These are phyloP conservation scores for Phytophthora foliorum DNA, from an alignment of 352 stramenopile species.

Conservation along the genomic window DNA sequence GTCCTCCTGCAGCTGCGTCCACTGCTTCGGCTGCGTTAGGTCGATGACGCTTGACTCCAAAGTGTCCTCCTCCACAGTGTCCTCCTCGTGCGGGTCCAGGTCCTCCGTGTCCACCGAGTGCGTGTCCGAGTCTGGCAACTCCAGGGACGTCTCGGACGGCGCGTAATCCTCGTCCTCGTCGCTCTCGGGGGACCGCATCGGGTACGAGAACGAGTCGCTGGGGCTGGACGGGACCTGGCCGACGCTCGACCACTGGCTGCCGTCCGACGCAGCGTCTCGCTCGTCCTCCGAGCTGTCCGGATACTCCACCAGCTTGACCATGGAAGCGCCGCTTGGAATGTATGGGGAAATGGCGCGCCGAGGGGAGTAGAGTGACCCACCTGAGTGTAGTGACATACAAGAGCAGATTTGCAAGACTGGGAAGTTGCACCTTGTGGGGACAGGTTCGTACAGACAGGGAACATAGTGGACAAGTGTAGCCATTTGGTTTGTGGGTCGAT, in stretches of 20 bases:
- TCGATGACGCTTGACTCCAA: constrained; percentile 20
- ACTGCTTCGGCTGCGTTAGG: constrained; percentile 15
- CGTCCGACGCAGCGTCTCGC: constrained; percentile 20
- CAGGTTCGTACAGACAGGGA: constrained; percentile 20
- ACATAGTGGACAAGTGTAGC: background rate
- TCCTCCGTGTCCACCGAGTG: constrained; percentile 40
- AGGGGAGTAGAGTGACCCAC: background rate
- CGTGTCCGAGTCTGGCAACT: constrained; percentile 14
- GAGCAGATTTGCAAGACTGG: background rate
- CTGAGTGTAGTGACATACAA: constrained; percentile 22
- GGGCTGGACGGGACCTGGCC: constrained; percentile 37
- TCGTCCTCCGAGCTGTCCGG: constrained; percentile 61
- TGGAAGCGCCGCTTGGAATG: constrained; percentile 25
- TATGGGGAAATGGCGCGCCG: constrained; percentile 3
- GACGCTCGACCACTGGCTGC: constrained; percentile 45
- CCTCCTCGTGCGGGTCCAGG: constrained; percentile 30
- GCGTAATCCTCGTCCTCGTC: constrained; percentile 42
- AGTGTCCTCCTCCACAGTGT: constrained; percentile 11
- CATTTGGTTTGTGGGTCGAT: constrained; percentile 11
- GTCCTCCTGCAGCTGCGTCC: constrained; percentile 33
- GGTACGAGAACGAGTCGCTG: constrained; percentile 39
- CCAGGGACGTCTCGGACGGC: constrained; percentile 33
- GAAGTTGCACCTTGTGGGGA: constrained; percentile 1
- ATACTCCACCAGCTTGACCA: constrained; percentile 63
- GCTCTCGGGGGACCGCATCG: constrained; percentile 30